phyloP scores from a whole-genome alignment of 1,284 basidiomycete species.

The Stereum hirsutum region DNA sequence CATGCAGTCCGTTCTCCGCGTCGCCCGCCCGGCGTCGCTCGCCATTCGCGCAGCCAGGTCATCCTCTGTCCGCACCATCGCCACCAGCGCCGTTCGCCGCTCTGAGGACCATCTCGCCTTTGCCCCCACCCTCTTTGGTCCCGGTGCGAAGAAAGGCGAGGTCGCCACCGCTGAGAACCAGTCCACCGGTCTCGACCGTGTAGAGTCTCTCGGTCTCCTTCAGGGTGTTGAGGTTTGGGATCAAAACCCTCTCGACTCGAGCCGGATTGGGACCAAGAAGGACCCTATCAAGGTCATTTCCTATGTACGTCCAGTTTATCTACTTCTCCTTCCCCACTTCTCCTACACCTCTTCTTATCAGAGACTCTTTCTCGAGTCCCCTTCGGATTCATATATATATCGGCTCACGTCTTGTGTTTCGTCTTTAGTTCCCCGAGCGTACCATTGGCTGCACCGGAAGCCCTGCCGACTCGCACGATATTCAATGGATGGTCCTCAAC shows the following conservation, averaged over 20 bases:
- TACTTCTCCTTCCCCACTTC: background rate
- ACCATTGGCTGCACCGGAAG: constrained; percentile 87
- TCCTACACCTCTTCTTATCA: background rate
- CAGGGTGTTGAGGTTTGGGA: constrained; percentile 92
- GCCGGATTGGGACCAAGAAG: constrained; percentile 80
- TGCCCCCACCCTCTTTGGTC: constrained; percentile 64
- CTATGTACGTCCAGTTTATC: constrained; percentile 50
- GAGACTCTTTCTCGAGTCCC: background rate
- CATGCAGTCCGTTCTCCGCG: constrained; percentile 32
- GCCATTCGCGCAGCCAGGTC: constrained; percentile 22
- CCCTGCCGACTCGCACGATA: constrained; percentile 88
- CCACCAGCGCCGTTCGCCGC: constrained; percentile 38
- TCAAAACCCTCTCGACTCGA: constrained; percentile 77
- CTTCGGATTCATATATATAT: constrained; percentile 15
- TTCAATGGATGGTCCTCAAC: constrained; percentile 73
- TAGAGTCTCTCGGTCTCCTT: constrained; percentile 85
- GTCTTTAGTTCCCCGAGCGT: constrained; percentile 64
- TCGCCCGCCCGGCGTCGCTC: constrained; percentile 27
- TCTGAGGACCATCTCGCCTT: constrained; percentile 43
- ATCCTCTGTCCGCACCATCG: constrained; percentile 40
- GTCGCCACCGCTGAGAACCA: constrained; percentile 84
- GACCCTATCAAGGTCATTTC: constrained; percentile 87
- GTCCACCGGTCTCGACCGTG: constrained; percentile 93
- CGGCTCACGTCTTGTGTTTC: too few relatives aligned
- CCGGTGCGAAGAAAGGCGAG: constrained; percentile 68